Base-by-base conservation (phyloP, 306 rosid genomes). In the Vachellia collinsii region DNA sequence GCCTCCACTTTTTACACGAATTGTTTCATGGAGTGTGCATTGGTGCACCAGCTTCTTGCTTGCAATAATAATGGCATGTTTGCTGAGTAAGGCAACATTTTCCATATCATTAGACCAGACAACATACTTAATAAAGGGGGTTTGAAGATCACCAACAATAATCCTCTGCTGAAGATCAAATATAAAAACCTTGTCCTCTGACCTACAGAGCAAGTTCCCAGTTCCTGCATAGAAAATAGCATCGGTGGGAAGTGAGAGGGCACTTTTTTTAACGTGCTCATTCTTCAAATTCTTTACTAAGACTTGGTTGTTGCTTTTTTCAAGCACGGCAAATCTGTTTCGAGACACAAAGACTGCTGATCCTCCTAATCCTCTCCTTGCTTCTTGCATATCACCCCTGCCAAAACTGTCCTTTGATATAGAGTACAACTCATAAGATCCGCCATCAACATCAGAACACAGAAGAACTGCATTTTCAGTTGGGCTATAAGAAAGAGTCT, bases 1-100 rank as follows among this genome's bases (percentile, higher is more conserved):
- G 16, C 89, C 94, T 77, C 98, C 98, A 79, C 97, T 94, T 82
- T 94, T 94, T 34, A 94, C 97, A 70, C 98, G 98, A 72, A 94
- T 94, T 39, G 98, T 92, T 89, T 94, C 98, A 42, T 94, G 98
- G 72, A 94, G 93, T 37, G 97, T 94, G 88, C 98, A 94, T 54
- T 91, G 97, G 74, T 89, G 98, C 85, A 88, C 98, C 78, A 94
- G 97, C 89, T 81, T 88, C 87, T 94, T 92, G 89, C 75, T 94
- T 37, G 97, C 93, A 79, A 94, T 92, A 77, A 94, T 79, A 72
- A 94, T 91, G 12, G 97, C 94, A 82, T 94, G 97, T 83, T 94
- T 94, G 92, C 98, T 90, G 68, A 94, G 98, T 87, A 94, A 87
- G 48, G 98, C 98, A 82, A 94, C 90, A 74, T 79, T 91, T 85